Percentiles rank a stretch among this genome's conserved stretches.
These are phyloP conservation scores for Arbutus unedo DNA, from an alignment of 148 eudicot genomes.

Conservation along the genomic window DNA sequence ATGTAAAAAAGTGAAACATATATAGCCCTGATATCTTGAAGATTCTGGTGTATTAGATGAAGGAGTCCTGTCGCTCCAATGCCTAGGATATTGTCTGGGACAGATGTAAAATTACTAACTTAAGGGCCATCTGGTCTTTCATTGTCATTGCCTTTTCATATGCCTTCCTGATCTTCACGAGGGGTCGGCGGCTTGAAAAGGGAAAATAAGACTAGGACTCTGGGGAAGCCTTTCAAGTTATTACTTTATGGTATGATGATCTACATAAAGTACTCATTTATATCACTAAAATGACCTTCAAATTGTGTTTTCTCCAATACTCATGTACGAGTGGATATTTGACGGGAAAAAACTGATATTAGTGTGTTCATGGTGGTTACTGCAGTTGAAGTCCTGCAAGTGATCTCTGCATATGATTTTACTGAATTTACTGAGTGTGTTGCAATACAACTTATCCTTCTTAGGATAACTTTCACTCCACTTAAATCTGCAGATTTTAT, in stretches of 20 bases:
- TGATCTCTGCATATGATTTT: background rate
- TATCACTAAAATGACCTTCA: background rate
- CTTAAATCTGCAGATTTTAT: background rate
- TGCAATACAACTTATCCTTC: background rate
- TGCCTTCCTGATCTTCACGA: background rate
- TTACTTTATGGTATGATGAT: background rate
- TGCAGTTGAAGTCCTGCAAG: background rate
- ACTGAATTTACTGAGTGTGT: background rate
- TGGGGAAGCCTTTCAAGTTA: background rate
- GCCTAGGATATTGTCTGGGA: background rate
- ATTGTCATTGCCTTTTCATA: background rate
- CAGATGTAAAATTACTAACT: background rate
- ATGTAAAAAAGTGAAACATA: background rate
- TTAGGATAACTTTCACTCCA: background rate
- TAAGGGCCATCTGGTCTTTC: background rate
- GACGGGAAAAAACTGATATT: background rate
- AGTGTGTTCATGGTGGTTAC: background rate
- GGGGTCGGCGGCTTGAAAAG: background rate
- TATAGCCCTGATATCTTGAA: background rate
- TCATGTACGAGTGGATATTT: background rate
- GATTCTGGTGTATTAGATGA: background rate
- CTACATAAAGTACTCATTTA: background rate
- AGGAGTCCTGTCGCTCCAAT: background rate
- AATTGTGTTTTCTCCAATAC: background rate
- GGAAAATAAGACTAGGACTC: background rate